A percentile compares a stretch with the other conserved stretches of the same genome.
phyloP scores from a whole-genome alignment of 495 filamentous ascomycete species.

The Neurospora sp. region DNA sequence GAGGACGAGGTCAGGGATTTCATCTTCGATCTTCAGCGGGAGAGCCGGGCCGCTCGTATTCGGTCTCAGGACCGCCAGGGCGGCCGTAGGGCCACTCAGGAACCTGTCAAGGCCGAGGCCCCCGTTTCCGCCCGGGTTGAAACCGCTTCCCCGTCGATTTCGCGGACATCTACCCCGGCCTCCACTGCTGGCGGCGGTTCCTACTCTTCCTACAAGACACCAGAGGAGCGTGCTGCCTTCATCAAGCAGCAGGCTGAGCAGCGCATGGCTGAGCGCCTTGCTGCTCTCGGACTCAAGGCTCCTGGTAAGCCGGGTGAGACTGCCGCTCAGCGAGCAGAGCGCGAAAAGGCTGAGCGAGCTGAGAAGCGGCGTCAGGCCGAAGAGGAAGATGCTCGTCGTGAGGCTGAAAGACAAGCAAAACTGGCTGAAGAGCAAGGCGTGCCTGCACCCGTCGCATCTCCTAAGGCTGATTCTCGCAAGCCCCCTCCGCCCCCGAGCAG shows the following conservation, averaged over 20 bases:
- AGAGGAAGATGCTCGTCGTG: conserved; percentile 87
- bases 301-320: conserved; percentile 64
- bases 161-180: conserved; percentile 36
- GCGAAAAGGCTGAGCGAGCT: conserved; percentile 79
- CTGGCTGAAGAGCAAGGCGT: conserved; percentile 71
- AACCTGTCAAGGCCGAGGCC: conserved; percentile 33
- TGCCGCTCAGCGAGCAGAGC: conserved; percentile 71
- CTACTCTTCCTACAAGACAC: conserved; percentile 75
- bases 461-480: conserved; percentile 57
- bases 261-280: conserved; percentile 94
- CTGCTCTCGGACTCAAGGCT: conserved; percentile 82
- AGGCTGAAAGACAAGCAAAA: conserved; percentile 76
- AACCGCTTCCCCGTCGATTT: conserved; percentile 25
- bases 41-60: conserved; percentile 62
- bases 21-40: conserved; percentile 89
- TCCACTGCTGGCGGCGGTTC: conserved; percentile 37
- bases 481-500: conserved; percentile 80
- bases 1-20: conserved; percentile 96
- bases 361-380: conserved; percentile 81
- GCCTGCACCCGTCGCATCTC: conserved; percentile 38
- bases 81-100: conserved; percentile 33
- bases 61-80: conserved; percentile 55
- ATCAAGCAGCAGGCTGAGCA: conserved; percentile 96
- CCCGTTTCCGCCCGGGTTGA: conserved; percentile 29
- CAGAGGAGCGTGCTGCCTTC: conserved; percentile 88